Evolutionary conservation across 1,139 yeast species (phyloP), one percentile per base, ranked within the genome.

Genomic region (Scheffersomyces titani): DNA sequence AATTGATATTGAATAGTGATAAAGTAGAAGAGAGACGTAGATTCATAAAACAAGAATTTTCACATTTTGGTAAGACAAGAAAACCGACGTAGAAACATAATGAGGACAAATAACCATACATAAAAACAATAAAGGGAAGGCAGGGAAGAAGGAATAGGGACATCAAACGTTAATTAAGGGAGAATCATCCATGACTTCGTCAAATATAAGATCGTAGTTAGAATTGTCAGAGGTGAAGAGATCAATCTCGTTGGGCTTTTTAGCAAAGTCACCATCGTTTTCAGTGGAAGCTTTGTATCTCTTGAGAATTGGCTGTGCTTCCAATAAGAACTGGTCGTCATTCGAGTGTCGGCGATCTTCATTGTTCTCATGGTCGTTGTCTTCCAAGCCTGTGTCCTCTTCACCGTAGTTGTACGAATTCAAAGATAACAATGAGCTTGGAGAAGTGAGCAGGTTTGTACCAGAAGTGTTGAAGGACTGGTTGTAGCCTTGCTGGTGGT

Each of bases 371-470:
- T 50, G 48, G 54, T 54, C 56, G 21, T 52, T 50, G 44, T 59
- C 59, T 44, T 59, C 61, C 44, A 57, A 56, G 20, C 57, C 57
- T 1, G 58, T 50, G 47, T 59, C 59, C 13, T 54, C 63, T 49
- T 61, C 67, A 51, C 63, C 65, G 59, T 70, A 69, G 55, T 64
- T 62, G 59, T 66, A 71, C 44, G 77, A 71, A 55, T 70, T 73
- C 54, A 76, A 67, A 30, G 75, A 70, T 48, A 76, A 68, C 49
- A 76, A 67, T 44, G 78, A 73, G 47, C 75, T 70, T 13, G 80
- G 79, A 24, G 77, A 72, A 1, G 79, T 73, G 57, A 75, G 67
- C 47, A 72, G 67, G 47, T 62, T 63, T 61, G 62, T 55, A 52
- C 64, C 52, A 50, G 61, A 51, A 51, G 55, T 36, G n/a, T 19